These are phyloP conservation scores for Boletus insuetus DNA, from an alignment of 768 basidiomycete genomes.

Conservation along the genomic window DNA sequence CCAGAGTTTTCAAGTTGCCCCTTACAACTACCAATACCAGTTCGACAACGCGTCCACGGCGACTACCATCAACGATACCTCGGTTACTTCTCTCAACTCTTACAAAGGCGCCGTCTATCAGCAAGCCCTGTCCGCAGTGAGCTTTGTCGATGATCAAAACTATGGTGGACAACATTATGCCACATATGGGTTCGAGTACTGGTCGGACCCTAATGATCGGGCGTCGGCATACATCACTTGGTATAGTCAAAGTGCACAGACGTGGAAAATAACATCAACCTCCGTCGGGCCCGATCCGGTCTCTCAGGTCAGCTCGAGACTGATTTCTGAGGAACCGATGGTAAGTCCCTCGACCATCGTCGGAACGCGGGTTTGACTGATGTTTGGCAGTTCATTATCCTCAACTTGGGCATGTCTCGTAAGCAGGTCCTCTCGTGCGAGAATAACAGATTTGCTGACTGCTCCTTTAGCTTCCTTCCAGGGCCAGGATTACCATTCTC, in stretches of 20 bases:
- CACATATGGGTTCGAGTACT: slow-evolving; percentile 78
- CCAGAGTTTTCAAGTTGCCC: slow-evolving; percentile 79
- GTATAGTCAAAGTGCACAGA: slow-evolving; percentile 60
- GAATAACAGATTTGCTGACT: slow-evolving; percentile 1
- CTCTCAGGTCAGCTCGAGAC: slow-evolving; percentile 56
- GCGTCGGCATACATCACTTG: slow-evolving; percentile 81
- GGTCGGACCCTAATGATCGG: slow-evolving; percentile 65
- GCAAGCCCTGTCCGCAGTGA: slow-evolving; percentile 70
- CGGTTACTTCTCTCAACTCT: slow-evolving; percentile 54
- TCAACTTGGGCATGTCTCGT: slow-evolving; percentile 83
- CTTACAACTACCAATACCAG: slow-evolving; percentile 69
- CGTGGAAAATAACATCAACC: slow-evolving; percentile 70
- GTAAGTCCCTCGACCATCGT: slow-evolving; percentile 41
- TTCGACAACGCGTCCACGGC: slow-evolving; percentile 54
- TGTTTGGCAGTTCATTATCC: slow-evolving; percentile 62
- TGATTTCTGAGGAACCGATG: slow-evolving; percentile 92
- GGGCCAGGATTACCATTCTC: slow-evolving; percentile 19
- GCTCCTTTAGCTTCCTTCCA: slow-evolving; percentile 60
- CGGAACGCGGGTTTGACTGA: slow-evolving; percentile 2
- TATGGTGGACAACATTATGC: slow-evolving; percentile 57
- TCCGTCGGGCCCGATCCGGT: slow-evolving; percentile 65
- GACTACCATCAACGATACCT: slow-evolving; percentile 50
- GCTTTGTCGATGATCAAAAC: slow-evolving; percentile 48
- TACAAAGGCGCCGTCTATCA: slow-evolving; percentile 74
- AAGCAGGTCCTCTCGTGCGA: slow-evolving; percentile 18